A percentile compares a stretch with the other conserved stretches of the same genome.
These are phyloP conservation scores for Kazachstania martiniae DNA, from an alignment of 805 yeast genomes.

Conservation along the genomic window DNA sequence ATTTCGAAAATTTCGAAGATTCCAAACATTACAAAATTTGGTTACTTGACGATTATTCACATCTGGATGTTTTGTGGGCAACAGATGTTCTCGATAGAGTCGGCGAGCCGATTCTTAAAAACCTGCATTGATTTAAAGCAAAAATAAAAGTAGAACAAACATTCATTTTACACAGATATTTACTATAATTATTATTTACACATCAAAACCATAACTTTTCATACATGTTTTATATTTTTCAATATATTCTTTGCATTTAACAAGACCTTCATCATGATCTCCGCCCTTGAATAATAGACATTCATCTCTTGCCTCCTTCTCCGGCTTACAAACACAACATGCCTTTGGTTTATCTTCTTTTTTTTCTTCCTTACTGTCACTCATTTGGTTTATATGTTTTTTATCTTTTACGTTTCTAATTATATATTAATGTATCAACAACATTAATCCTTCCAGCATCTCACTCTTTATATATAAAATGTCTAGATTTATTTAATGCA, in stretches of 20 bases:
- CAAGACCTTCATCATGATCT: slow-evolving; percentile 37
- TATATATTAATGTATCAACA: too few species aligned
- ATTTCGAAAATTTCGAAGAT: slow-evolving; percentile 49
- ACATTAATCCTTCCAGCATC: too few species aligned
- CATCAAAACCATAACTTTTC: slow-evolving; percentile 79
- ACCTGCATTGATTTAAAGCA: slow-evolving; percentile 15
- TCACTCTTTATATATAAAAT: too few species aligned
- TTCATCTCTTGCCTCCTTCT: slow-evolving; percentile 74
- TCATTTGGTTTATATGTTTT: too few species aligned
- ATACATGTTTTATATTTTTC: slow-evolving; percentile 73
- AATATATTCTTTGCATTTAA: slow-evolving; percentile 66
- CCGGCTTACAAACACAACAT: slow-evolving; percentile 88
- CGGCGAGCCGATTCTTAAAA: slow-evolving; percentile 39
- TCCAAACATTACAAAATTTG: slow-evolving; percentile 21
- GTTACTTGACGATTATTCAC: slow-evolving; percentile 56
- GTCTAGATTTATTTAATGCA: too few species aligned
- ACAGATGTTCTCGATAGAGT: slow-evolving; percentile 55
- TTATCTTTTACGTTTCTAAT: too few species aligned
- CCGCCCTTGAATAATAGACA: slow-evolving; percentile 75
- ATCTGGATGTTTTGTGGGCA: slow-evolving; percentile 93
- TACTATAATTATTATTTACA: background rate
- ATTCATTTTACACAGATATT: background rate
- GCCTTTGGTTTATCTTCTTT: slow-evolving; percentile 64
- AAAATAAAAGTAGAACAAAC: background rate
- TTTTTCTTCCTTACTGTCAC: too few species aligned